These are phyloP conservation scores for Colletotrichum cuscutae DNA, from an alignment of 2,329 filamentous ascomycete genomes.

Conservation along the genomic window DNA sequence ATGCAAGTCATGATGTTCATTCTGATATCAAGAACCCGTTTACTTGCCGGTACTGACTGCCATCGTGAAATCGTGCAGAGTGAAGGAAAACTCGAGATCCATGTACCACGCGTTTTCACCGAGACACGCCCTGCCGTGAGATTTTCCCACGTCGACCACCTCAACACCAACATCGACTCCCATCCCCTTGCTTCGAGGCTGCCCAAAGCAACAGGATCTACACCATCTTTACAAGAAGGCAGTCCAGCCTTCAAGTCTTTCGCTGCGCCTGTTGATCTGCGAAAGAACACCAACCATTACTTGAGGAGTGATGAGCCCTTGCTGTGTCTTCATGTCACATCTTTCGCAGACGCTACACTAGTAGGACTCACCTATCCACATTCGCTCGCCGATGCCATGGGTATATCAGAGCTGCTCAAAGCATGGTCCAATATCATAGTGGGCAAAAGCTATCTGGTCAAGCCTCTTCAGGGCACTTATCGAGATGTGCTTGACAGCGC, in stretches of 20 bases:
- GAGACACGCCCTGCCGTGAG: not conserved
- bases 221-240: not conserved
- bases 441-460: not conserved
- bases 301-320: slow-evolving; percentile 53
- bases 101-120: not conserved
- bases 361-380: slow-evolving; percentile 58
- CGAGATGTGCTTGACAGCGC: not conserved
- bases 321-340: slow-evolving; percentile 57
- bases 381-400: slow-evolving; percentile 43
- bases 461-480: not conserved
- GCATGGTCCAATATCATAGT: not conserved
- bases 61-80: not conserved
- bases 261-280: slow-evolving; percentile 18
- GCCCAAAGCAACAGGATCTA: not conserved
- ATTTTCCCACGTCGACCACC: not conserved
- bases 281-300: slow-evolving; percentile 49
- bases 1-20: slow-evolving; percentile 39
- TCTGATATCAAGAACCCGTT: not conserved
- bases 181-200: not conserved
- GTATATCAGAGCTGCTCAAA: not conserved
- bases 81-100: not conserved
- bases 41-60: not conserved
- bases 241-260: slow-evolving; percentile 8
- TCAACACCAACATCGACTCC: not conserved
- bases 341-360: slow-evolving; percentile 60